Evolutionary conservation across 1,284 basidiomycete genomes (phyloP), one percentile per base, ranked within the genome.

Genomic region (Pseudozyma sp.): DNA sequence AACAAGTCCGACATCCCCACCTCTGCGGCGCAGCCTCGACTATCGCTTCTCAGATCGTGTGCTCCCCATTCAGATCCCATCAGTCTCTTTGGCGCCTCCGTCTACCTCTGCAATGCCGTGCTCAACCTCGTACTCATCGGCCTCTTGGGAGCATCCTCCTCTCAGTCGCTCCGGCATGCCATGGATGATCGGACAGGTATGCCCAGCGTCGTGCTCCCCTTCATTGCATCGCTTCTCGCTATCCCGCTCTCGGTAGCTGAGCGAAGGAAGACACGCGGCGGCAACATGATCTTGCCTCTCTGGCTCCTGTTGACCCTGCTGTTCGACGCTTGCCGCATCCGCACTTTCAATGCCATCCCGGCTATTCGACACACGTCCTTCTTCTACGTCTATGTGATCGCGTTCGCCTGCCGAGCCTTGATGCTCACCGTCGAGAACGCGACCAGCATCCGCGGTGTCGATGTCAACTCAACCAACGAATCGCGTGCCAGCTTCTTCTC

Each of bases 401-500:
- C 60, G 4, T 68, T 78, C 16, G 62, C 61, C 37, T 54, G 59
- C n/a, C 70, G 75, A 45, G 57, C 62, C 10, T 30, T 66, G 43
- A 77, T 77, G 64, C 67, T 79, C 19, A 48, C 59, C 13, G 62
- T 58, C 30, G 77, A 79, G 34, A 75, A 77, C 44, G 65, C 71
- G 29, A 71, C 54, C 30, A 62, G 77, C 14, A 37, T 69, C 19
- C 48, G 52, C 10, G 24, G 46, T 29, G 30, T 46, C 54, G 51
- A 65, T 13, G 19, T 60, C 53, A 35, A 67, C 24, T 64, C 61
- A n/a, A 78, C 64, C n/a, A 39, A 58, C 39, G 75, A 79, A 35
- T 58, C 62, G 14, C 54, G 74, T 8, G 77, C 77, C 7, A 68
- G 55, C 57, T 79, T 79, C 65, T 55, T 77, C 40, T 77, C 75